phyloP scores from a whole-genome alignment of 2,329 filamentous ascomycete species.

The Alternaria rosae region DNA sequence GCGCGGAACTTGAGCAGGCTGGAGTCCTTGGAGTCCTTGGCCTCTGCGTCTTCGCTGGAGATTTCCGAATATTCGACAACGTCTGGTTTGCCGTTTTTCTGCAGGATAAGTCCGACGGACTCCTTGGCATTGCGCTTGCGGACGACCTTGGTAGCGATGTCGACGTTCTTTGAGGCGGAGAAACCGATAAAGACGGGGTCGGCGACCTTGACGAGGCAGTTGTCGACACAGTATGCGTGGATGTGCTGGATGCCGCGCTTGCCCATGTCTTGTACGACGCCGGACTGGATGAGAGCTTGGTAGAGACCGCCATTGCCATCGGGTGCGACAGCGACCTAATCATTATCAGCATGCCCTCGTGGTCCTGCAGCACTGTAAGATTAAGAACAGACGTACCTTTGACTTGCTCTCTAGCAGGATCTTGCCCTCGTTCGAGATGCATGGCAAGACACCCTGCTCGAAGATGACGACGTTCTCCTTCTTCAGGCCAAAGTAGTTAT shows the following conservation, averaged over 20 bases:
- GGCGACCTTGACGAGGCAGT: slow-evolving; percentile 98
- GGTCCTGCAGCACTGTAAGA: background rate
- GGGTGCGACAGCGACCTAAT: slow-evolving; percentile 83
- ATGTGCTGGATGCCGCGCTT: slow-evolving; percentile 92
- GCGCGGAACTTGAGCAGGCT: slow-evolving; percentile 93
- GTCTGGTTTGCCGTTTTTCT: slow-evolving; percentile 94
- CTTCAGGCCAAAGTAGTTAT: slow-evolving; percentile 89
- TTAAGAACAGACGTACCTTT: slow-evolving; percentile 63
- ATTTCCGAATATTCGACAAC: slow-evolving; percentile 99
- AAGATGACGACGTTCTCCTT: slow-evolving; percentile 90
- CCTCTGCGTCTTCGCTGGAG: slow-evolving; percentile 85
- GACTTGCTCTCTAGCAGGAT: slow-evolving; percentile 91
- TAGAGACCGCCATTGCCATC: slow-evolving; percentile 98
- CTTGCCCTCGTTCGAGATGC: slow-evolving; percentile 97
- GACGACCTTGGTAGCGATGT: slow-evolving; percentile 99
- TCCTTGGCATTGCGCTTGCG: slow-evolving; percentile 97
- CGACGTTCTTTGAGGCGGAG: slow-evolving; percentile 83
- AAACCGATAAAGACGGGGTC: slow-evolving; percentile 97
- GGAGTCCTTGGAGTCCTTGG: slow-evolving; percentile 80
- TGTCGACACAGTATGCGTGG: slow-evolving; percentile 98
- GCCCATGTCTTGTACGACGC: slow-evolving; percentile 86
- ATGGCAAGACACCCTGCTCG: slow-evolving; percentile 95
- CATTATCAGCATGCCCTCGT: slow-evolving; percentile 21
- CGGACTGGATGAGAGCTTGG: slow-evolving; percentile 81
- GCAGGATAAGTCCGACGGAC: slow-evolving; percentile 90